Evolutionary conservation across 2,329 filamentous ascomycete species (phyloP).

Genomic region (Leptographium galeiforme): DNA sequence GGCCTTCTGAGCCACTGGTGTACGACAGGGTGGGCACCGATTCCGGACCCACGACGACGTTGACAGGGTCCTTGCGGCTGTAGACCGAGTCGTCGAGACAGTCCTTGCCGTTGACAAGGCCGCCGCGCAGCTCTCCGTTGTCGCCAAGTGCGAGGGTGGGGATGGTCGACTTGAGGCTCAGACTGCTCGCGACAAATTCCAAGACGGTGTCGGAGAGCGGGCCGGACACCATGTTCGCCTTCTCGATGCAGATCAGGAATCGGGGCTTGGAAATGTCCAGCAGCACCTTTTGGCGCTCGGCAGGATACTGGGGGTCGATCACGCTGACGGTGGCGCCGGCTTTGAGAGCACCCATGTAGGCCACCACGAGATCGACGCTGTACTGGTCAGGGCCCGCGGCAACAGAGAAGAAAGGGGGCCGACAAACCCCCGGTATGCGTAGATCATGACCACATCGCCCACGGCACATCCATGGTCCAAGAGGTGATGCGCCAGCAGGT

Average conservation of each 20-base stretch:
- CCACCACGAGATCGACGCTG: constrained; percentile 46
- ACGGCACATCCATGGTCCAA: constrained; percentile 56
- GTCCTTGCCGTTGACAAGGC: constrained; percentile 51
- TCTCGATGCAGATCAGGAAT: constrained; percentile 59
- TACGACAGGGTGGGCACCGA: constrained; percentile 64
- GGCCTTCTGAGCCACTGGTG: constrained; percentile 62
- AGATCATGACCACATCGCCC: constrained; percentile 91
- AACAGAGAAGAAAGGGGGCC: neutral
- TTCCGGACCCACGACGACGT: constrained; percentile 75
- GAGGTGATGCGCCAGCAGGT: constrained; percentile 67
- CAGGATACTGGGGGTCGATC: constrained; percentile 73
- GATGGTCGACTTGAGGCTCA: constrained; percentile 59
- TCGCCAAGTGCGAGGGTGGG: constrained; percentile 60
- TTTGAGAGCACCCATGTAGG: constrained; percentile 61
- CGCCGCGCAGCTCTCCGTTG: constrained; percentile 60
- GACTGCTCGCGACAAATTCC: constrained; percentile 58
- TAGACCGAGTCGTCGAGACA: constrained; percentile 42
- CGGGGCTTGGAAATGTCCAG: constrained; percentile 66
- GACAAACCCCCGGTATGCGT: constrained; percentile 52
- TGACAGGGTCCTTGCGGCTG: constrained; percentile 33
- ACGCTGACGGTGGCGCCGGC: constrained; percentile 48
- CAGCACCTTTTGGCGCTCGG: constrained; percentile 68
- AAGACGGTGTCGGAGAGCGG: constrained; percentile 33
- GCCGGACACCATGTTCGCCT: constrained; percentile 54
- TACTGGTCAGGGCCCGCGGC: neutral